phyloP scores from a whole-genome alignment of 1,284 basidiomycete species.

The Apiotrichum akiyoshidainum region DNA sequence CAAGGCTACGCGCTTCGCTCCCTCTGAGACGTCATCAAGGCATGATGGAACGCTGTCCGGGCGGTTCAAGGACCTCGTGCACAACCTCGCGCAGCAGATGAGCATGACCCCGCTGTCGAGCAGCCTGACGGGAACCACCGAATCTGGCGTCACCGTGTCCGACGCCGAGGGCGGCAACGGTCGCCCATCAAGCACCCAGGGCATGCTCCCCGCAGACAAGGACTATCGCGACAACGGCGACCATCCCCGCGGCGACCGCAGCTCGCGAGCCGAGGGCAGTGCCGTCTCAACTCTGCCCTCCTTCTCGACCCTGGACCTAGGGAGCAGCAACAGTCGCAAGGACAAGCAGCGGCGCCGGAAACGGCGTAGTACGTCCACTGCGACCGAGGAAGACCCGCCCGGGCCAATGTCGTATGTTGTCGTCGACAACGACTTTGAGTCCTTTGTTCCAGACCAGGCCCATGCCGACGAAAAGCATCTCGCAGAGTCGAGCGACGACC shows the following conservation, averaged over 20 bases:
- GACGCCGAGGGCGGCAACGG: not conserved
- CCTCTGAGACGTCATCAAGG: not conserved
- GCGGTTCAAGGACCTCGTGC: not conserved
- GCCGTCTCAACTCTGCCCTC: not conserved
- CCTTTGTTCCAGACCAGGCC: not conserved
- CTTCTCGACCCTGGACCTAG: no score
- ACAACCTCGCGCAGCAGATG: not conserved
- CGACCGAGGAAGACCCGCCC: not conserved
- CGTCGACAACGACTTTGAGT: constrained; percentile 1
- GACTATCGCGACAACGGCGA: not conserved
- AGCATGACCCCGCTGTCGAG: not conserved
- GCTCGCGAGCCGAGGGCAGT: not conserved
- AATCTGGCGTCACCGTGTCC: not conserved
- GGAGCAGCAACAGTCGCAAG: not conserved
- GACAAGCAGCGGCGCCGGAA: not conserved
- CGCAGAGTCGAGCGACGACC: not conserved
- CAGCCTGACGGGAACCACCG: not conserved
- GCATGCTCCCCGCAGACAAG: not conserved
- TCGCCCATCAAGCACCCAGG: not conserved
- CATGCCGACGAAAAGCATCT: not conserved
- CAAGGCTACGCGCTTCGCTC: not conserved
- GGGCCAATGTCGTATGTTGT: constrained; percentile 1
- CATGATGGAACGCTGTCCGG: not conserved
- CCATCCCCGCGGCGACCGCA: no score
- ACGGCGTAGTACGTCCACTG: not conserved